Percentiles rank a stretch among this genome's conserved stretches.
phyloP scores from a whole-genome alignment of 2,329 filamentous ascomycete genomes.

The Alternaria arborescens region DNA sequence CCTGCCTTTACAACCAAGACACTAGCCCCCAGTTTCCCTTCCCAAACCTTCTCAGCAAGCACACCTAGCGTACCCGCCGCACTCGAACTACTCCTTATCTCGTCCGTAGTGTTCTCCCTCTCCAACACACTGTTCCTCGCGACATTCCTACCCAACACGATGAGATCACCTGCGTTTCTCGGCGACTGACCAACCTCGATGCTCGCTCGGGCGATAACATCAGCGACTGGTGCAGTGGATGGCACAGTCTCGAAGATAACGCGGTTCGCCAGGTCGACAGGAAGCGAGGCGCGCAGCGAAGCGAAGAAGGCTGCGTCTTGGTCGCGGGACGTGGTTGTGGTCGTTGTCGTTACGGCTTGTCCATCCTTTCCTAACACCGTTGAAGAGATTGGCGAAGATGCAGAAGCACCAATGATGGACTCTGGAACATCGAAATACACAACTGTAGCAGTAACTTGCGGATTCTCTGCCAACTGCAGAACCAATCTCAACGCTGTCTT shows the following conservation, averaged over 20 bases:
- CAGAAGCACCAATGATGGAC: constrained; percentile 23
- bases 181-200: constrained; percentile 67
- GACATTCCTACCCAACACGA: constrained; percentile 69
- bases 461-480: constrained; percentile 82
- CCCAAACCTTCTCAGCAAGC: constrained; percentile 68
- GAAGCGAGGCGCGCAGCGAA: constrained; percentile 64
- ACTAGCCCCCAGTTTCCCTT: constrained; percentile 69
- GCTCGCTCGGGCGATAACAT: constrained; percentile 63
- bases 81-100: constrained; percentile 38
- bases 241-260: constrained; percentile 66
- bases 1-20: constrained; percentile 74
- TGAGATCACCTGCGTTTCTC: constrained; percentile 74
- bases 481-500: constrained; percentile 80
- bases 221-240: constrained; percentile 47
- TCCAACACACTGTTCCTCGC: constrained; percentile 36
- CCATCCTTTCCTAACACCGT: constrained; percentile 25
- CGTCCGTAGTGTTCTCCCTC: constrained; percentile 50
- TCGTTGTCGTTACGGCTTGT: constrained; percentile 18
- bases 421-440: constrained; percentile 62
- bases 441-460: constrained; percentile 79
- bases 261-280: constrained; percentile 59
- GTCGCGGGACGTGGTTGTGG: constrained; percentile 39
- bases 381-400: constrained; percentile 13
- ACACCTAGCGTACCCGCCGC: constrained; percentile 62
- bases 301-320: constrained; percentile 65